Base-by-base conservation (phyloP, 2,329 filamentous ascomycete species). In the Colletotrichum chlorophyti region DNA sequence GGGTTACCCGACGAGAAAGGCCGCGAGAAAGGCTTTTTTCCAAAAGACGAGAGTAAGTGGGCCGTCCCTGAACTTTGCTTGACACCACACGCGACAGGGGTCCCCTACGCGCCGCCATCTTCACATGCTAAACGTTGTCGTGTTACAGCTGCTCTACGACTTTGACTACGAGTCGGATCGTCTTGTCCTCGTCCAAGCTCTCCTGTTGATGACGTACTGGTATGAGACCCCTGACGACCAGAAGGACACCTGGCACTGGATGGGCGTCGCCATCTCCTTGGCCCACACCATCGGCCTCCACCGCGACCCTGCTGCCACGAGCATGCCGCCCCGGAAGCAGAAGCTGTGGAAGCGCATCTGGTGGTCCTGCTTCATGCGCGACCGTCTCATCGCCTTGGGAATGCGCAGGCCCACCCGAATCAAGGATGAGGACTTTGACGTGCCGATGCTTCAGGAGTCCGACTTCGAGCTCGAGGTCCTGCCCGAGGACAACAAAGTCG, bases 171-270 rank as follows among this genome's bases (percentile, higher is more conserved):
- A 98, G 74, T 86, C 88, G 40, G 93, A 97, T 72, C 90, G 93
- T 48, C 88, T 97, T 57, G 86, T 92, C 17, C 83, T 97, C 21
- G 92, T 97, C 14, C 94, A 97, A 74, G 89, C 91, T 5, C 81
- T 97, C 19, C 81, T 97, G 21, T 82, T 97, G 59, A 93, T 97
- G 90, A 97, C 93, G 4, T 97, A 96, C 72, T 98, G 94, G 90
- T 97, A 97, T 72, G 93, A 97, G 74, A 96, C 92, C 11, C 93
- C 93, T 0, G 93, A 97, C 74, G 94, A 97, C 71, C 92, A 97
- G 70, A 97, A 97, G 74, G 94, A 97, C 72, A 97, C 93, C 41
- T 97, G 94, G 91, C 93, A 97, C 71, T 97, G 93, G 94, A 96
- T 97, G 91, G 94, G 94, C 15, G 91, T 97, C 32, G 94, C 93